Conservation (phyloP, 257 asterid genomes). For the Solanum corneliomulleri region DNA sequence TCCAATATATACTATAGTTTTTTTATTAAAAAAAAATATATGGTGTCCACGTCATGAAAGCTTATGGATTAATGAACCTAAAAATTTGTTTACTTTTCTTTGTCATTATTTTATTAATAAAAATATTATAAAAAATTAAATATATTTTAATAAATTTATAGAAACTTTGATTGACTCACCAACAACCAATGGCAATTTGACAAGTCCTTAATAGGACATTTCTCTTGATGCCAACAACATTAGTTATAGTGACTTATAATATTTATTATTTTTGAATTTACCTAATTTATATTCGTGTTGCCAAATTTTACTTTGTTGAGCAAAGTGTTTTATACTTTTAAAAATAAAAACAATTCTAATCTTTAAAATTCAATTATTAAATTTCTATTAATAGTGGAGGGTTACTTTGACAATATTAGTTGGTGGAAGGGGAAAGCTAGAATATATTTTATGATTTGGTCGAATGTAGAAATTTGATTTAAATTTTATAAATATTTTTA, state of each 20-base stretch:
- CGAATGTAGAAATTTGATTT: not conserved
- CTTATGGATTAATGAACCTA: not conserved
- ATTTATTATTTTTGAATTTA: not conserved
- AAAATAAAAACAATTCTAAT: not conserved
- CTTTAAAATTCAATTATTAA: not conserved
- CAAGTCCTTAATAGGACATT: not conserved
- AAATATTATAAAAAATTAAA: not conserved
- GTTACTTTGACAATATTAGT: too few species aligned
- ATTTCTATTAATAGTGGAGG: not conserved
- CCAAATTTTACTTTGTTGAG: not conserved
- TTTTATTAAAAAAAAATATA: too few species aligned
- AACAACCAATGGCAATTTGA: not conserved
- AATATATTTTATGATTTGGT: not conserved
- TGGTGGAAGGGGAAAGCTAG: fast-evolving
- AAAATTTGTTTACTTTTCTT: not conserved
- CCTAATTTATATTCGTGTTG: too few species aligned
- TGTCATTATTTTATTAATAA: not conserved
- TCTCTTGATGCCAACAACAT: not conserved
- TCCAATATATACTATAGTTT: not conserved
- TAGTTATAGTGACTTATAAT: not conserved
- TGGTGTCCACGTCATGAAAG: not conserved
- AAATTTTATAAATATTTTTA: not conserved
- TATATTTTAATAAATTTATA: not conserved
- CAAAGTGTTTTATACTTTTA: not conserved
- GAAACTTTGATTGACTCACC: not conserved